Evolutionary conservation across 805 yeast genomes (phyloP).

Genomic region (Candida caryicola): DNA sequence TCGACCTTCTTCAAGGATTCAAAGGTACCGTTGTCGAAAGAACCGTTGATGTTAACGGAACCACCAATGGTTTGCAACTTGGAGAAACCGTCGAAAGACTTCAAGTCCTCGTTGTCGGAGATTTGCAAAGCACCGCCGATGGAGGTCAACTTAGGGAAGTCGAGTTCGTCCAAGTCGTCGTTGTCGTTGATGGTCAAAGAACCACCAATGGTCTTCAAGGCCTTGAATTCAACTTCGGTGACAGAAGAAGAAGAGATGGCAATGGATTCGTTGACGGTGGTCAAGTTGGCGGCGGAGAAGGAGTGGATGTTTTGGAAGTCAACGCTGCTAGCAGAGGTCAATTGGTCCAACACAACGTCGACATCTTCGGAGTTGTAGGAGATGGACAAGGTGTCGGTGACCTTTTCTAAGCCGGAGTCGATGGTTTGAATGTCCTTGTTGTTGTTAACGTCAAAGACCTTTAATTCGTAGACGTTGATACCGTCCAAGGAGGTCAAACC

Average conservation of each 20-base stretch:
- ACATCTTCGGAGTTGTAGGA: slow-evolving; percentile 83
- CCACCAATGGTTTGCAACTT: slow-evolving; percentile 76
- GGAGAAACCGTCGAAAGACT: slow-evolving; percentile 68
- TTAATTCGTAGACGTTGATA: slow-evolving; percentile 47
- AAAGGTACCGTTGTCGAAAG: slow-evolving; percentile 76
- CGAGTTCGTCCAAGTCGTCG: slow-evolving; percentile 63
- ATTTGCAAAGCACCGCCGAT: slow-evolving; percentile 94
- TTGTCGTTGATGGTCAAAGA: slow-evolving; percentile 75
- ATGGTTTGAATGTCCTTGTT: slow-evolving; percentile 73
- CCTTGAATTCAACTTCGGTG: slow-evolving; percentile 50
- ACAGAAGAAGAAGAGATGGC: slow-evolving; percentile 76
- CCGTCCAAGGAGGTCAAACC: slow-evolving; percentile 67
- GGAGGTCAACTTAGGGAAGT: slow-evolving; percentile 64
- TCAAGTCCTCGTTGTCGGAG: slow-evolving; percentile 77
- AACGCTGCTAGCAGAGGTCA: slow-evolving; percentile 84
- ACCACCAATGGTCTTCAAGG: slow-evolving; percentile 68
- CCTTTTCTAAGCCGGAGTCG: slow-evolving; percentile 69
- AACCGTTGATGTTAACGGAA: slow-evolving; percentile 80
- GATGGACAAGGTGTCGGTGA: slow-evolving; percentile 71
- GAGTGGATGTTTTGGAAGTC: slow-evolving; percentile 79
- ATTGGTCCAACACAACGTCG: slow-evolving; percentile 62
- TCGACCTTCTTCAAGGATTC: slow-evolving; percentile 70
- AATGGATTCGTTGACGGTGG: slow-evolving; percentile 74
- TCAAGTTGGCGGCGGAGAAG: slow-evolving; percentile 65
- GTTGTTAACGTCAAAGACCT: slow-evolving; percentile 81